phyloP scores from a whole-genome alignment of 1,139 yeast species.

The Diutina pseudorugosa region DNA sequence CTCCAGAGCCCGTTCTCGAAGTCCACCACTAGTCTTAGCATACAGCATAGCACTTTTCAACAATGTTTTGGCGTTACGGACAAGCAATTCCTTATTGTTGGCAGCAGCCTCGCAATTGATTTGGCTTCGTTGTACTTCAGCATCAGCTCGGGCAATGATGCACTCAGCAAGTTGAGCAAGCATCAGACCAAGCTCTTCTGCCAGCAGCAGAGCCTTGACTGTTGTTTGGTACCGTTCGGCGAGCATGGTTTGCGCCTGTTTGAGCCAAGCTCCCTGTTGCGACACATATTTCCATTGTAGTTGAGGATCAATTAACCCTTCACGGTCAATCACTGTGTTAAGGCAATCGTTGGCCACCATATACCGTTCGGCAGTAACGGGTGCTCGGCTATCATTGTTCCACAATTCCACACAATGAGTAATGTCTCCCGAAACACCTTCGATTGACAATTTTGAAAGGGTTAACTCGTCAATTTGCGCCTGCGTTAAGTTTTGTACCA shows the following conservation, averaged over 20 bases:
- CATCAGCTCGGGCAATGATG: constrained; percentile 38
- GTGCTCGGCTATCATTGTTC: constrained; percentile 13
- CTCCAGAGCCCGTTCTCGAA: constrained; percentile 35
- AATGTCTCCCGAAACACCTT: constrained; percentile 13
- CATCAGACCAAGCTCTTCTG: constrained; percentile 17
- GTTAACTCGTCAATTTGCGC: constrained; percentile 16
- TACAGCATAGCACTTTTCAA: constrained; percentile 35
- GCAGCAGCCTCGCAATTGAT: constrained; percentile 18
- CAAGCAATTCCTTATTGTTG: constrained; percentile 18
- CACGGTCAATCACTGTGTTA: constrained; percentile 31
- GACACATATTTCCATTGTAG: constrained; percentile 29
- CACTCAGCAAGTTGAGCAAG: constrained; percentile 31
- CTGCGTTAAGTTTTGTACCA: constrained; percentile 16
- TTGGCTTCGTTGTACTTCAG: constrained; percentile 37
- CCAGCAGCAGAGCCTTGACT: constrained; percentile 10
- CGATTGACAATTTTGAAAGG: constrained; percentile 15
- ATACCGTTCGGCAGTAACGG: constrained; percentile 21
- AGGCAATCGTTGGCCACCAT: constrained; percentile 32
- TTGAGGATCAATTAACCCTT: constrained; percentile 6
- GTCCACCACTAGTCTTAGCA: constrained; percentile 37
- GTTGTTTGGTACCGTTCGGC: constrained; percentile 10
- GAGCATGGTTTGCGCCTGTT: constrained; percentile 26
- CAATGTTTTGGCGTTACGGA: constrained; percentile 27
- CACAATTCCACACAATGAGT: constrained; percentile 14
- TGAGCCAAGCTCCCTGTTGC: constrained; percentile 24